phyloP scores from a whole-genome alignment of 2,329 filamentous ascomycete genomes.

The Diaporthe ampelina region DNA sequence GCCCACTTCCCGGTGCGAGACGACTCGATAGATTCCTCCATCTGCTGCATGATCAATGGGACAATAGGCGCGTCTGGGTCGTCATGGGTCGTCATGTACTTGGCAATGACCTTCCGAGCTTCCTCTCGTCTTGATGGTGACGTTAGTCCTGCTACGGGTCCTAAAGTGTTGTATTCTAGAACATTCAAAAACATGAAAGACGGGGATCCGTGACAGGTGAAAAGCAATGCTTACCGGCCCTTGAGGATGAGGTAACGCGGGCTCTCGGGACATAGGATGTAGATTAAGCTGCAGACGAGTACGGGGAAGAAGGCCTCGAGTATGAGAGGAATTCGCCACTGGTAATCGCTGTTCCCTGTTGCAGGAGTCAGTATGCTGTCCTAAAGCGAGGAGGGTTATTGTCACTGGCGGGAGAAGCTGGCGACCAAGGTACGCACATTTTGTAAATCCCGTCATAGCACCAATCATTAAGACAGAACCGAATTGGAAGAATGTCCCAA shows the following conservation, averaged over 20 bases:
- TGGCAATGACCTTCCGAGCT: slow-evolving; percentile 52
- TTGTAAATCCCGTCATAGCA: slow-evolving; percentile 58
- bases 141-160: too few species aligned
- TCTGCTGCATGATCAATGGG: slow-evolving; percentile 56
- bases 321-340: slow-evolving; percentile 57
- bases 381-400: too few species aligned
- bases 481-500: slow-evolving; percentile 61
- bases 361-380: not conserved
- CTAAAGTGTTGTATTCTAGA: too few species aligned
- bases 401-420: not conserved
- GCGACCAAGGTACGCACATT: slow-evolving; percentile 43
- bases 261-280: slow-evolving; percentile 53
- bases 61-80: slow-evolving; percentile 58
- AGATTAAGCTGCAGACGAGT: slow-evolving; percentile 60
- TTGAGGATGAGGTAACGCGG: slow-evolving; percentile 53
- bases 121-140: slow-evolving; percentile 43
- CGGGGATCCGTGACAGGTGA: too few species aligned
- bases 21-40: slow-evolving; percentile 59
- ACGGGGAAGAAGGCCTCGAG: slow-evolving; percentile 63
- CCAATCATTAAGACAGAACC: slow-evolving; percentile 58
- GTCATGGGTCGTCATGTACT: slow-evolving; percentile 57
- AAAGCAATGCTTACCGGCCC: slow-evolving; percentile 43
- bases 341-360: slow-evolving; percentile 50
- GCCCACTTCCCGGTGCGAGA: slow-evolving; percentile 52
- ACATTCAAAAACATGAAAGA: too few species aligned